These are phyloP conservation scores for Silene conica DNA, from an alignment of 148 eudicot species.

Conservation along the genomic window DNA sequence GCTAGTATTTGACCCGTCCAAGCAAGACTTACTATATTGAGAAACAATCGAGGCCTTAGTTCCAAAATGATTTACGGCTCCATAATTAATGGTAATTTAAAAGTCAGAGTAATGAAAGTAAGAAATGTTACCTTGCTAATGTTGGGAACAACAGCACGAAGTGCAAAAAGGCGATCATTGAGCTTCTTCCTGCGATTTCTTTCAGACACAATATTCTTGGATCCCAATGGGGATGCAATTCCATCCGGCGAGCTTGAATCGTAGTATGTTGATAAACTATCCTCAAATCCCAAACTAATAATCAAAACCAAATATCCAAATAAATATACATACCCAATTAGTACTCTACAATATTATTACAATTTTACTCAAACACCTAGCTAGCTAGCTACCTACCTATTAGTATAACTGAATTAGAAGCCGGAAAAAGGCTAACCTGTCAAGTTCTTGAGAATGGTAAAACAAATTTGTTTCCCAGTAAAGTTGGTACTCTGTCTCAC, in stretches of 20 bases:
- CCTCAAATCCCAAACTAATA: not conserved
- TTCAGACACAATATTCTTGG: slow-evolving; percentile 78
- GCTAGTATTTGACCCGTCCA: too few species aligned
- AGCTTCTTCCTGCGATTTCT: slow-evolving; percentile 74
- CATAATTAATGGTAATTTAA: too few species aligned
- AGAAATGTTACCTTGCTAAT: slow-evolving; percentile 54
- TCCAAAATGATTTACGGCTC: too few species aligned
- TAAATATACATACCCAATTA: too few species aligned
- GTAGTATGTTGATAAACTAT: not conserved
- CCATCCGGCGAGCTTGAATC: not conserved
- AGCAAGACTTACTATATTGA: too few species aligned
- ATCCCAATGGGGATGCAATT: slow-evolving; percentile 36
- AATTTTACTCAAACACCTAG: too few species aligned
- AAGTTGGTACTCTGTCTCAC: not conserved
- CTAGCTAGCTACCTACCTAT: too few species aligned
- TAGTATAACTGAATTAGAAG: too few species aligned
- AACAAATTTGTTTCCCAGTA: slow-evolving; percentile 4
- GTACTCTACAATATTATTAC: too few species aligned
- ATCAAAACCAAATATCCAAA: not conserved
- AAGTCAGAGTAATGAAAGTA: not conserved
- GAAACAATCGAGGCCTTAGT: too few species aligned
- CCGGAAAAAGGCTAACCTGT: not conserved
- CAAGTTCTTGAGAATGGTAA: not conserved
- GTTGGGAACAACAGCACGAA: slow-evolving; percentile 81
- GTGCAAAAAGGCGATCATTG: slow-evolving; percentile 71